A percentile compares a stretch with the other conserved stretches of the same genome.
These are phyloP conservation scores for Paramecium caudatum DNA, from an alignment of 73 alveolate genomes.

Conservation along the genomic window DNA sequence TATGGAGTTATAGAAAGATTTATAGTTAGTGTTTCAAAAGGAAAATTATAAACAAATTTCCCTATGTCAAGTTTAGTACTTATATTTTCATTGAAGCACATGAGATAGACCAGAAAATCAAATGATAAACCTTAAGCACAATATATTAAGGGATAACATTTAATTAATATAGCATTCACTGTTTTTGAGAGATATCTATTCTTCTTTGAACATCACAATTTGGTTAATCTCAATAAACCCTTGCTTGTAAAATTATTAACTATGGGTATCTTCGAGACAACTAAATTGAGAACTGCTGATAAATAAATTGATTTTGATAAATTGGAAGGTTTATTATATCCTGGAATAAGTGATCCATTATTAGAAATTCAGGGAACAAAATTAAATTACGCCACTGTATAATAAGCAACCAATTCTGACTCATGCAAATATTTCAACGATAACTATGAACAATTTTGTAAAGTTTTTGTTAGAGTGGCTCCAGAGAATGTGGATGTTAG, in stretches of 20 bases:
- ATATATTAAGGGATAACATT: background rate
- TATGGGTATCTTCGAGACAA: constrained; percentile 9
- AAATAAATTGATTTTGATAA: background rate
- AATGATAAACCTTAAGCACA: background rate
- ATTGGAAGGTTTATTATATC: constrained; percentile 9
- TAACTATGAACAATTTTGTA: constrained; percentile 2
- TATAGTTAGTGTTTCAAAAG: background rate
- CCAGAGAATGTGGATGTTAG: background rate
- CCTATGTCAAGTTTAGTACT: constrained; percentile 14
- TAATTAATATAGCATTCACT: constrained; percentile 1
- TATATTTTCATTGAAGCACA: background rate
- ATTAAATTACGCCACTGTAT: background rate
- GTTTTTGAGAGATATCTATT: constrained; percentile 15
- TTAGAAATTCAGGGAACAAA: constrained; percentile 6
- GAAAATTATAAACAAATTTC: background rate
- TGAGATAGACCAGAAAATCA: background rate
- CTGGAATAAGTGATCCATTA: constrained; percentile 44
- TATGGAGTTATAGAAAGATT: background rate
- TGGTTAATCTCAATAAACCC: constrained; percentile 1
- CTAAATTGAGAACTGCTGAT: background rate
- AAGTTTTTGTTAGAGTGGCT: background rate
- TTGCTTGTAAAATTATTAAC: constrained; percentile 31
- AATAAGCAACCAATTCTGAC: background rate
- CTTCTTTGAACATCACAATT: background rate
- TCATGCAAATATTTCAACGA: background rate